Conservation (phyloP, 202 grass and related monocot species). For the Panicum virgatum region DNA sequence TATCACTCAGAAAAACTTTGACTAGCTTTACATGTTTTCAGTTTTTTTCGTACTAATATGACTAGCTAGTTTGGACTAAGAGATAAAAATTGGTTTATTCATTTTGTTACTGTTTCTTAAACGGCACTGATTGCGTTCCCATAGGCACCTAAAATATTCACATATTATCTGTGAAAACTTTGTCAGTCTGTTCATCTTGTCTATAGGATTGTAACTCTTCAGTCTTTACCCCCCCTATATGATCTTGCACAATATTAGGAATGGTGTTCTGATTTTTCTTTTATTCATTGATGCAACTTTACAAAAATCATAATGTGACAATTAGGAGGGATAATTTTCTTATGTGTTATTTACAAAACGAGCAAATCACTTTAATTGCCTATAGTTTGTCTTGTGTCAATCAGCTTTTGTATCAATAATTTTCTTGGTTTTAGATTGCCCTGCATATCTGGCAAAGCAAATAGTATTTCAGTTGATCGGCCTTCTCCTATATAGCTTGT, state of each 20-base stretch:
- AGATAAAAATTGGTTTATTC: constrained; percentile 11
- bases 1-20: constrained; percentile 6
- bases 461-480: background rate
- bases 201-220: background rate
- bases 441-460: background rate
- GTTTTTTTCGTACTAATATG: background rate
- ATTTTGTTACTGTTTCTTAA: constrained; percentile 13
- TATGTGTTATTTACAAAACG: background rate
- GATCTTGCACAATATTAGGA: background rate
- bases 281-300: background rate
- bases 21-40: background rate
- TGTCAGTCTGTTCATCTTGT: background rate
- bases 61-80: background rate
- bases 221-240: background rate
- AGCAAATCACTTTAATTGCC: background rate
- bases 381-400: background rate
- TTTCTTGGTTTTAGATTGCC: background rate
- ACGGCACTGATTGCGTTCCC: background rate
- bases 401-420: background rate
- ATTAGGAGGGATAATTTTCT: background rate
- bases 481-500: background rate
- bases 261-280: background rate
- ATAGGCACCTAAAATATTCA: too few species aligned
- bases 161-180: background rate
- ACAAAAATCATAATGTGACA: background rate